Base-by-base conservation (phyloP, 345 rosid species). In the Salix purpurea region DNA sequence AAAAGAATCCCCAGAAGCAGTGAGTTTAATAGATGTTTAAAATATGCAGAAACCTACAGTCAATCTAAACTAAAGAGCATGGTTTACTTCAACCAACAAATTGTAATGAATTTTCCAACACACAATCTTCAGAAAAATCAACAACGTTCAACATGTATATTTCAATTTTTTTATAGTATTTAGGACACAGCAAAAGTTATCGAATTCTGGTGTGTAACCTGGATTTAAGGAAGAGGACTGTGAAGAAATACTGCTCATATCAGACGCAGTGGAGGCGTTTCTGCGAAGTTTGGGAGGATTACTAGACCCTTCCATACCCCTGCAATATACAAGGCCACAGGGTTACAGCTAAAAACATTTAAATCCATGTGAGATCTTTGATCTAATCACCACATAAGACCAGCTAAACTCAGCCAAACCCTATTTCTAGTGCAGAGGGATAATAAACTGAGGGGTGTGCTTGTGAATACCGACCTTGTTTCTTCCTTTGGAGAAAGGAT, bases 211-310 rank as follows among this genome's bases (percentile, higher is more conserved):
- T 72, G 77, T 76, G 39, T 71, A 72, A 92, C 97, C 94, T 84
- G 85, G 70, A 86, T 79, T 85, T 72, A 80, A 46, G 32, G 76
- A 36, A 67, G 81, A 40, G 71, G 79, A 84, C 73, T 76, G 83
- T 23, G 93, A 90, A 78, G 91, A 80, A 48, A 76, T 67, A 77
- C 92, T 88, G 67, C 90, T 86, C 65, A 80, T 83, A 77, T 92
- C 96, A 62, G 96, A 90, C 75, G 89, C 84, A 42, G 88, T 83
- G 54, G 97, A 93, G 80, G 89, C 84, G 81, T 88, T 84, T 81
- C 97, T 90, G 30, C 85, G 88, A 77, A 80, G 97, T 76, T 77
- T 91, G 73, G 89, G 82, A 72, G 80, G 87, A 83, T 54, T 77
- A 48, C 50, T 86, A 28, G 88, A 81, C 69, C 82, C 86, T 23